Base-by-base conservation (phyloP, 2,329 filamentous ascomycete genomes). In the Massarina eburnea region DNA sequence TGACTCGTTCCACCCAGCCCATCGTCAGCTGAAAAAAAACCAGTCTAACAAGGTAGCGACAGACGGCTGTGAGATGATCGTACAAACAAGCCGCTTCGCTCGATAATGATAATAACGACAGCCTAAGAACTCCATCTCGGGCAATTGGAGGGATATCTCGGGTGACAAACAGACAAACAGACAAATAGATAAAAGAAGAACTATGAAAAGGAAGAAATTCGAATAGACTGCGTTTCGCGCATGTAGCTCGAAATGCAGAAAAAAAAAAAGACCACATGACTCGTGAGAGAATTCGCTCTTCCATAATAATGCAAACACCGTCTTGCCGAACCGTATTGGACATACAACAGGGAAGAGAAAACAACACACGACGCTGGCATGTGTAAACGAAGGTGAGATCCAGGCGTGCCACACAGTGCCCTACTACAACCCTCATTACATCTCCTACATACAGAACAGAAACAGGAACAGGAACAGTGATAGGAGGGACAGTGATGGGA, bases 361-460 rank as follows among this genome's bases (percentile, higher is more conserved):
- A 33, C 36, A 24, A 24, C 12, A 19, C 19, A 43, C 18, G 5
- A n/a, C 14, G 19, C 18, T 19, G 30, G 12, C 8, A 2, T 17
- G 17, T 29, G 34, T 21, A 21, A 49, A 33, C 14, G 42, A 49
- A 27, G 4, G 38, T 39, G 39, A 20, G 20, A 21, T 38, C 9
- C 38, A 41, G 33, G 43, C 24, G 19, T 15, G 12, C 15, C n/a
- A 24, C 22, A 10, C 27, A 8, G 19, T 35, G 22, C 41, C 45
- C 45, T 43, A 37, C 43, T 47, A 39, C 46, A 18, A 27, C 37
- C 20, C 20, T 39, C 45, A 48, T 44, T 44, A 37, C 30, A 12
- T 15, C n/a, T n/a, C n/a, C 39, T 20, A 30, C 35, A 27, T 41
- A 15, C 18, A 19, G 12, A 33, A 49, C 41, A 18, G 18, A 36